Percentiles rank a stretch among this genome's conserved stretches.
Conservation (phyloP, 148 eudicot genomes). For the Silene uniflora region DNA sequence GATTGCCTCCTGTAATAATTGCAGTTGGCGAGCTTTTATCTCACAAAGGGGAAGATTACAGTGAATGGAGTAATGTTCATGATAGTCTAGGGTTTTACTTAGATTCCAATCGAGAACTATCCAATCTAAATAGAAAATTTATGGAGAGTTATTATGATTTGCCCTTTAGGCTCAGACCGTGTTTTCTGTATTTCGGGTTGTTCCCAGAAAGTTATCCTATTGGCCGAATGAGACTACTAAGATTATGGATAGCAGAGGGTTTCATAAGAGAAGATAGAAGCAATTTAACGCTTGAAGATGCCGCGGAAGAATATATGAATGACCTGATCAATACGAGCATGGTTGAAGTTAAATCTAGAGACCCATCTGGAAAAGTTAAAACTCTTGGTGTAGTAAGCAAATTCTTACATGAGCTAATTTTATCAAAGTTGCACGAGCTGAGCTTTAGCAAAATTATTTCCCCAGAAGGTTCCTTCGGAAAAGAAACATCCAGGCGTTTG, state of each 20-base stretch:
- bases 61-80: slow-evolving; percentile 29
- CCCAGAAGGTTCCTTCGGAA: no score
- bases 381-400: slow-evolving; percentile 13
- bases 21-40: slow-evolving; percentile 28
- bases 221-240: slow-evolving; percentile 8
- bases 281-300: slow-evolving; percentile 13
- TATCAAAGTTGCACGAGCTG: slow-evolving; percentile 9
- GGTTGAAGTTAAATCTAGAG: slow-evolving; percentile 4
- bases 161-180: slow-evolving; percentile 20
- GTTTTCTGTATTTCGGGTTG: slow-evolving; percentile 27
- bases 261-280: not conserved
- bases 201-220: slow-evolving; percentile 17
- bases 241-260: slow-evolving; percentile 31
- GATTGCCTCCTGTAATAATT: slow-evolving; percentile 32
- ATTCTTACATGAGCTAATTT: slow-evolving; percentile 12
- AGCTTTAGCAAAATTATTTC: slow-evolving; percentile 15
- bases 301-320: slow-evolving; percentile 14
- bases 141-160: slow-evolving; percentile 14
- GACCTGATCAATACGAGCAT: slow-evolving; percentile 8
- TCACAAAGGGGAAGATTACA: not conserved
- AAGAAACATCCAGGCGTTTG: slow-evolving; percentile 10
- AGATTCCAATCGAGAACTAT: not conserved
- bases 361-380: not conserved
- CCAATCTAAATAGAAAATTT: not conserved
- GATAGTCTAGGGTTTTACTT: slow-evolving; percentile 12